Evolutionary conservation across 2,329 filamentous ascomycete species (phyloP).

Genomic region (Sporothrix dimorphospora): DNA sequence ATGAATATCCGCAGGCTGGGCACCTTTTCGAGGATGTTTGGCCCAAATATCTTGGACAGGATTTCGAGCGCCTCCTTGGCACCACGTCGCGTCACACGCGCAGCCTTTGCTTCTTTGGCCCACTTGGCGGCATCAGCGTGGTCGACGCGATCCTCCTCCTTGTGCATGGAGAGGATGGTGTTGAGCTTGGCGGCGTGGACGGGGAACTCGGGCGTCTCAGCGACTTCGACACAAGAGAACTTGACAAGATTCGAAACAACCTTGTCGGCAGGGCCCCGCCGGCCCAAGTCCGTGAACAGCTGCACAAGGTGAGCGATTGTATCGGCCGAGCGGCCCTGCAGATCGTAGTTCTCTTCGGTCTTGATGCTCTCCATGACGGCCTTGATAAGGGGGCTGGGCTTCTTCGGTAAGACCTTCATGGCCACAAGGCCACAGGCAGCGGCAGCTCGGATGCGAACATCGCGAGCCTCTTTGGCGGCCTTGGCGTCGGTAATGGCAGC

Average conservation of each 20-base stretch:
- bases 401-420: conserved; percentile 88
- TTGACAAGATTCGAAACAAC: conserved; percentile 95
- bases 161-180: conserved; percentile 88
- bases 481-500: conserved; percentile 79
- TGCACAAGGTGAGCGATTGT: conserved; percentile 86
- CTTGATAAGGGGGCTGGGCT: conserved; percentile 89
- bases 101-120: conserved; percentile 84
- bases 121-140: conserved; percentile 89
- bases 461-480: conserved; percentile 75
- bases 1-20: conserved; percentile 82
- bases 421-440: conserved; percentile 86
- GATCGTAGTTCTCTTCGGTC: conserved; percentile 84
- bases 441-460: conserved; percentile 82
- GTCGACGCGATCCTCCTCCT: conserved; percentile 94
- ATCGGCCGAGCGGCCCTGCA: conserved; percentile 83
- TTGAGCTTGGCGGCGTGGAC: conserved; percentile 77
- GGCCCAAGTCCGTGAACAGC: conserved; percentile 77
- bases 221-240: conserved; percentile 96
- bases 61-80: conserved; percentile 94
- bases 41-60: conserved; percentile 76
- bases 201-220: conserved; percentile 93
- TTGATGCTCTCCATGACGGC: conserved; percentile 99
- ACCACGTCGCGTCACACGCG: conserved; percentile 86
- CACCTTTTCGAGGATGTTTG: conserved; percentile 76
- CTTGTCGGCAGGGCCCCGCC: conserved; percentile 88